Base-by-base conservation (phyloP, 2,329 filamentous ascomycete species). In the Aspergillus brasiliensis region DNA sequence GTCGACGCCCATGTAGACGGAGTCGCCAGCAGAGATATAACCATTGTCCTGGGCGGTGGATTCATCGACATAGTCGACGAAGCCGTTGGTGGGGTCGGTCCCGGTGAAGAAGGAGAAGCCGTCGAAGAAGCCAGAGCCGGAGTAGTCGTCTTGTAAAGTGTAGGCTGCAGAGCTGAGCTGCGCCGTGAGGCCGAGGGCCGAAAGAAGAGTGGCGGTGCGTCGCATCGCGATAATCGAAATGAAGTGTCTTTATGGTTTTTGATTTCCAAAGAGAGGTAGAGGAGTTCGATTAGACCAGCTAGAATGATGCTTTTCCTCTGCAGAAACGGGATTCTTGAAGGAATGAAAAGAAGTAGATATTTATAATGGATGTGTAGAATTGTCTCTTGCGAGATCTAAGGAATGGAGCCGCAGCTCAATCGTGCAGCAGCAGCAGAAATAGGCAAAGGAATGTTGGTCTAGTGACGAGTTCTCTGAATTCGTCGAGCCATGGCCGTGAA, bases 81-180 rank as follows among this genome's bases (percentile, higher is more conserved):
- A 91, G 31, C 91, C 91, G 63, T 87, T 68, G 2, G 91, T 95
- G 0, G 91, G 91, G 69, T 95, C 91, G 3, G 67, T 19, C 15
- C 60, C 74, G 7, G 80, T 82, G 65, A 76, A 84, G 72, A 86
- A 85, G 28, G 72, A 67, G 69, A 85, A 85, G 65, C 79, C 76
- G 65, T 80, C 75, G 69, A 84, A 84, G 68, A 85, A 86, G 59
- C 75, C 74, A 51, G 70, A 69, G 37, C 71, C 66, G 31, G 64
- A 75, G 68, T 83, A 83, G 66, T 83, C 79, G 61, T 84, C 81
- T 60, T 79, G 65, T 48, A 84, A 70, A 17, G 73, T 68, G 61
- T 81, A 80, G 38, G 66, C 69, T 38, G 77, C 75, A 44, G 68
- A 63, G 48, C 69, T 67, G 40, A 76, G 61, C 27, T 70, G 65